Evolutionary conservation across 495 filamentous ascomycete genomes (phyloP).

Genomic region (Clavariopsis aquatica): DNA sequence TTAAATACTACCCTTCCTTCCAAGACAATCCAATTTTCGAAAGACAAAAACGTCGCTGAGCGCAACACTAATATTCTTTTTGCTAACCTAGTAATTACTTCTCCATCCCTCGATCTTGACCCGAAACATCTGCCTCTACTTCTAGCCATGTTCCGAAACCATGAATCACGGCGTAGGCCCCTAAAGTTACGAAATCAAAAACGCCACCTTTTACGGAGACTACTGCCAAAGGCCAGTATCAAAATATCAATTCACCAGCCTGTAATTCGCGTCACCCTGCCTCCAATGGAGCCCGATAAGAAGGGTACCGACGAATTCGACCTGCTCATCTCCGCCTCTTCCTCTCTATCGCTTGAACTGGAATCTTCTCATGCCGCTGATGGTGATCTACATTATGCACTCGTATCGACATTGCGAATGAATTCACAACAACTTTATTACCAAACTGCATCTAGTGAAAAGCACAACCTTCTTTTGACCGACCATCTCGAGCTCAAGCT

Average conservation of each 20-base stretch:
- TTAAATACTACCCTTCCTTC: slow-evolving; percentile 92
- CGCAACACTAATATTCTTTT: slow-evolving; percentile 95
- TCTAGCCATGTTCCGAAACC: slow-evolving; percentile 58
- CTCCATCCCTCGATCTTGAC: slow-evolving; percentile 92
- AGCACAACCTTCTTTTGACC: slow-evolving; percentile 81
- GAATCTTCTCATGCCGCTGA: slow-evolving; percentile 91
- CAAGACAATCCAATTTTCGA: slow-evolving; percentile 81
- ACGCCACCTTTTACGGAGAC: slow-evolving; percentile 79
- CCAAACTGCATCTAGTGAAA: slow-evolving; percentile 76
- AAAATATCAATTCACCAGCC: slow-evolving; percentile 97
- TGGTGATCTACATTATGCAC: slow-evolving; percentile 80
- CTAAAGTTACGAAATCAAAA: slow-evolving; percentile 35
- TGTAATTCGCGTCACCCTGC: slow-evolving; percentile 83
- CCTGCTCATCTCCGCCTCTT: slow-evolving; percentile 89
- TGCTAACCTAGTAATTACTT: slow-evolving; percentile 93
- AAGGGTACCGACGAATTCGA: slow-evolving; percentile 71
- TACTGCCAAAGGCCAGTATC: slow-evolving; percentile 91
- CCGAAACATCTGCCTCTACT: slow-evolving; percentile 87
- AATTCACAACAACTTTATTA: slow-evolving; percentile 93
- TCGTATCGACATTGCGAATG: slow-evolving; percentile 78
- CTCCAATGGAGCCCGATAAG: slow-evolving; percentile 64
- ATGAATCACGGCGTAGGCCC: slow-evolving; percentile 25
- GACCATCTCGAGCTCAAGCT: slow-evolving; percentile 84
- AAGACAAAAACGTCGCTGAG: slow-evolving; percentile 74
- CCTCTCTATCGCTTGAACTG: slow-evolving; percentile 85